Evolutionary conservation across 106 monocot genomes (phyloP).

Genomic region (Dendrobium chrysotoxum): DNA sequence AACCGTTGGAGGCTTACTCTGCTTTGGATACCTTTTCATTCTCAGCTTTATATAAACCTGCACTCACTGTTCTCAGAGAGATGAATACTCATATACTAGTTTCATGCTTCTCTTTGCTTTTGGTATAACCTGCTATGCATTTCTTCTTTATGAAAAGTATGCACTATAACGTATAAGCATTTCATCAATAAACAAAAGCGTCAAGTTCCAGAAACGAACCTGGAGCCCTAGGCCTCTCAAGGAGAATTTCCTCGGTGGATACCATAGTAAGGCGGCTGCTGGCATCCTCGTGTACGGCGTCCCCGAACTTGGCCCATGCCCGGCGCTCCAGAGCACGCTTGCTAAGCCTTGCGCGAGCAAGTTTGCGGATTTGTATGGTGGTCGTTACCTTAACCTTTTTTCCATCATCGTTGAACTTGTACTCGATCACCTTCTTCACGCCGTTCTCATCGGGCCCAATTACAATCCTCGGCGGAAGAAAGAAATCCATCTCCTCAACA

Average conservation of each 20-base stretch:
- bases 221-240: constrained; percentile 68
- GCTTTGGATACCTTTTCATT: too few relatives aligned
- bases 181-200: background rate
- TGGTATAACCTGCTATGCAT: too few relatives aligned
- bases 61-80: too few relatives aligned
- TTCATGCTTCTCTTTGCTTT: too few relatives aligned
- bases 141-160: too few relatives aligned
- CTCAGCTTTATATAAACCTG: too few relatives aligned
- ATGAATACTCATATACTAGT: too few relatives aligned
- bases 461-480: constrained; percentile 75
- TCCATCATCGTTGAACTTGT: constrained; percentile 68
- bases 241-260: constrained; percentile 84
- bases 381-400: constrained; percentile 82
- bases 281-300: constrained; percentile 59
- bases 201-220: constrained; percentile 29
- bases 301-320: constrained; percentile 82
- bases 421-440: constrained; percentile 64
- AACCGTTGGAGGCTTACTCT: too few relatives aligned
- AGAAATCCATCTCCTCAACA: constrained; percentile 44
- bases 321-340: constrained; percentile 79
- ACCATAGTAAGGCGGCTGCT: constrained; percentile 82
- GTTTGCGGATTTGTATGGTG: constrained; percentile 54
- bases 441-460: constrained; percentile 81
- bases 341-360: constrained; percentile 73
- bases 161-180: background rate